Evolutionary conservation across 1,139 yeast genomes (phyloP), one percentile per base, ranked within the genome.

Genomic region (Spencermartinsiella ligniputridi): DNA sequence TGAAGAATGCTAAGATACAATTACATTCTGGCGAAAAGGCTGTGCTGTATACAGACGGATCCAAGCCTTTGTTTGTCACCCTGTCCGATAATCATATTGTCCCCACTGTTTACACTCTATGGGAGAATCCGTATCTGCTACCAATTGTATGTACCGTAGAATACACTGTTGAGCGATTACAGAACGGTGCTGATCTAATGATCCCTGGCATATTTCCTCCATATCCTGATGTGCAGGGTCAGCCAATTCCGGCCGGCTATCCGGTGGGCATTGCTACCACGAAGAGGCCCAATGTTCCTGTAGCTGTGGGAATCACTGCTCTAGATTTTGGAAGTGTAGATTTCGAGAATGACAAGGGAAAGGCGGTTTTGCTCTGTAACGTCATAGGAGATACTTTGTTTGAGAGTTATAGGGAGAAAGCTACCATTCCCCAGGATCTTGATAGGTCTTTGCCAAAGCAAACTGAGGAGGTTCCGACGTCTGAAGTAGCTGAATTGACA

Each of bases 121-220:
- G 96, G 95, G 70, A 72, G 25, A 73, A 77, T 36, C 89, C 92
- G 0, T 75, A 67, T 49, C 48, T 88, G 8, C 55, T 87, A 21
- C 95, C 95, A 0, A 60, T 73, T 2, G 76, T 90, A 2, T 64
- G 69, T 45, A 90, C 97, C 0, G 92, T 87, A 60, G 78, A 78
- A 11, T 78, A 75, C 54, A 96, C 92, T 2, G 72, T 90, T 16
- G 76, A 76, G 45, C 69, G 71, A 15, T 65, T 89, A 22, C 69
- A 72, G 30, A 79, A 77, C 49, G 97, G 97, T 6, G 97, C 97
- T 0, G 83, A 90, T 61, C 70, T 92, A 55, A 90, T 92, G 97
- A 71, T 86, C 29, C 94, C 96, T 0, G 98, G 98, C 0, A 79
- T 92, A 2, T 70, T 85, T 4, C 64, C 58, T 35, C 96, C 96